Conservation (phyloP, 768 basidiomycete species). For the Mycena amicta region DNA sequence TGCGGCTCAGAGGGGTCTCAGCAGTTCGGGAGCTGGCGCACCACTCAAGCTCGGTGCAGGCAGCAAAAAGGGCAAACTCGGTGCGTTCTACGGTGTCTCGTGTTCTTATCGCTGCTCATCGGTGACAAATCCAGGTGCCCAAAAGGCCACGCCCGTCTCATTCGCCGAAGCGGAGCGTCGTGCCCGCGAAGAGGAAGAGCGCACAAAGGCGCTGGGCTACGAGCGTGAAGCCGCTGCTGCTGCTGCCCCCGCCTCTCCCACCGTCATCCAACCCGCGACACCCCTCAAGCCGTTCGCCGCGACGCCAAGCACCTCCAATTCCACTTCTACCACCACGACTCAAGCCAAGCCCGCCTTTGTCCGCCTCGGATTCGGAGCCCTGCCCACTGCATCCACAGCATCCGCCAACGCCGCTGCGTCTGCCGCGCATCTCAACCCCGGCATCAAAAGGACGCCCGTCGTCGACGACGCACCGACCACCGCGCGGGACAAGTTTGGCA, state of each 20-base stretch:
- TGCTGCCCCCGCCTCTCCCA: conserved; percentile 26
- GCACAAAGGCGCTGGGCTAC: conserved; percentile 90
- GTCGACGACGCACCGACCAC: conserved; percentile 68
- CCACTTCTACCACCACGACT: conserved; percentile 22
- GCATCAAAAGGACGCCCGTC: conserved; percentile 19
- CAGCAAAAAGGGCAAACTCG: conserved; percentile 25
- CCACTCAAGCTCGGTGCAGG: conserved; percentile 20
- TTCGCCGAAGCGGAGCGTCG: conserved; percentile 94
- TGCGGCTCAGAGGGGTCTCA: conserved; percentile 15
- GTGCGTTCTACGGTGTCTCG: conserved; percentile 22
- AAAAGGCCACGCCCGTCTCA: conserved; percentile 84
- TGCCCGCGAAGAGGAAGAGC: conserved; percentile 89
- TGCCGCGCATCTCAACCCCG: conserved; percentile 9
- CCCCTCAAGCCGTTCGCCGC: conserved; percentile 22
- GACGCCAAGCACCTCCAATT: conserved; percentile 28
- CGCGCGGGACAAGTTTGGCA: conserved; percentile 89
- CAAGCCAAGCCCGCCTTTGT: conserved; percentile 8
- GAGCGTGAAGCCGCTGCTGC: conserved; percentile 71
- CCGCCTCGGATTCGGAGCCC: conserved; percentile 21
- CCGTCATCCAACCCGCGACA: neutral
- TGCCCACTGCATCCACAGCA: conserved; percentile 3
- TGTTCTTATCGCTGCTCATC: conserved; percentile 43
- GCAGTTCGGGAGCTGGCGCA: conserved; percentile 11
- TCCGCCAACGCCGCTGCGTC: neutral
- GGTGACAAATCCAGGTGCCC: conserved; percentile 87